Evolutionary conservation across 148 eudicot genomes (phyloP), one percentile per base, ranked within the genome.

Genomic region (Persicaria maculosa): DNA sequence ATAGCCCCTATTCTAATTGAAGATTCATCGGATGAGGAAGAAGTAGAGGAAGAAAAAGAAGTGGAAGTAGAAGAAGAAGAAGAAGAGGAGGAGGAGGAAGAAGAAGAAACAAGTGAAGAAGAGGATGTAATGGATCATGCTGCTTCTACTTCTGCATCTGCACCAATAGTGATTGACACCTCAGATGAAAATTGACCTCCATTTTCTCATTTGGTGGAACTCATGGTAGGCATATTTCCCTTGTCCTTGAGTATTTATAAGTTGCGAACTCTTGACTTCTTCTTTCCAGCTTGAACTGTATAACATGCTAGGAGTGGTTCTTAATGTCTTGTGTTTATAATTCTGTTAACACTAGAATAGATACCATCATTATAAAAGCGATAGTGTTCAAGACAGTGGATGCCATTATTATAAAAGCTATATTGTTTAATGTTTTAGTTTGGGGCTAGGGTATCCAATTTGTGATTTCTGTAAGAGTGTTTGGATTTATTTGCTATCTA

Each of bases 1-100:
- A 68, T 93, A 72, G 88, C 73, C 77, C 91, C 89, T 72, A 71
- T 47, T 17, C 50, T 71, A 22, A 48, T 71, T 47, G 53, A 46
- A 48, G 73, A 71, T 47, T 71, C 73, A 17, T 71, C 73, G 46
- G 73, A 71, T 2, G 72, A 68, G 4, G 68, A 22, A n/a, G 72
- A 69, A 14, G 1, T 6, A 45, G 53, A 71, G 4, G 54, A 71
- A 14, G 73, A 70, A 46, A 7, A 17, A 5, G 53, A 70, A 46
- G 9, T 11, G 9, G 20, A 36, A 36, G 71, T 2, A 14, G 71
- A 67, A 36, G 47, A 67, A 44, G 71, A 31, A 40, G 69, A 64
- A 19, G 50, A 69, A 16, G 22, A 69, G 4, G 31, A 44, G 15
- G 50, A 69, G 0, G 15, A n/a, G 10, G 47, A 67, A 2, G 77